Evolutionary conservation across 140 eudicot genomes (phyloP).

Genomic region (Anethum foeniculum): DNA sequence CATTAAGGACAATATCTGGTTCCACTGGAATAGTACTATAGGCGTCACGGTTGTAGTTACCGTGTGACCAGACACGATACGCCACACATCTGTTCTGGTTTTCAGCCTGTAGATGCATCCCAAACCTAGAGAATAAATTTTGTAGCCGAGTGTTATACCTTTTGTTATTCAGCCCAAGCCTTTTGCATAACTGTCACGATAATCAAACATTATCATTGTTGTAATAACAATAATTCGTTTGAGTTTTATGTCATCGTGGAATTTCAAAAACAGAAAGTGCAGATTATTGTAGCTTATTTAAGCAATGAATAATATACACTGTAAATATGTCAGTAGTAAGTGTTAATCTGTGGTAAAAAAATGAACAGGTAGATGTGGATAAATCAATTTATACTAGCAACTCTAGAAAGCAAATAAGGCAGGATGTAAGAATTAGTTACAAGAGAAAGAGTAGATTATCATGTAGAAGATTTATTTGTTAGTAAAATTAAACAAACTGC

Average conservation of each 20-base stretch:
- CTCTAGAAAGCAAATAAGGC: not conserved
- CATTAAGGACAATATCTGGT: conserved; percentile 19
- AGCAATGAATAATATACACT: not conserved
- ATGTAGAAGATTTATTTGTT: not conserved
- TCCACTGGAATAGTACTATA: conserved; percentile 24
- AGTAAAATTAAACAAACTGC: not conserved
- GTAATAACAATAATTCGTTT: not conserved
- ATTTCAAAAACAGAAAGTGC: not conserved
- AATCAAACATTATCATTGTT: conserved; percentile 7
- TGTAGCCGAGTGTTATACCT: conserved; percentile 43
- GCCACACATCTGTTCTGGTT: conserved; percentile 50
- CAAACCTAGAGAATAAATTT: conserved; percentile 51
- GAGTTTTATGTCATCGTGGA: not conserved
- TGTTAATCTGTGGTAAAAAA: not conserved
- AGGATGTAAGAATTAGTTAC: not conserved
- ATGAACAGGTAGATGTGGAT: not conserved
- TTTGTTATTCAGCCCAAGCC: conserved; percentile 73
- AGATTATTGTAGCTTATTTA: not conserved
- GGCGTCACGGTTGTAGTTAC: conserved; percentile 38
- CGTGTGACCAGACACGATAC: conserved; percentile 72
- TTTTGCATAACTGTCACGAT: conserved; percentile 44
- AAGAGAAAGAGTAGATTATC: not conserved
- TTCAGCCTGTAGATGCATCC: conserved; percentile 60
- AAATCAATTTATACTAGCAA: not conserved
- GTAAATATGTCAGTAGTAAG: not conserved